A percentile compares a stretch with the other conserved stretches of the same genome.
phyloP scores from a whole-genome alignment of 208 protist species.

The Acanthamoeba sp. region DNA sequence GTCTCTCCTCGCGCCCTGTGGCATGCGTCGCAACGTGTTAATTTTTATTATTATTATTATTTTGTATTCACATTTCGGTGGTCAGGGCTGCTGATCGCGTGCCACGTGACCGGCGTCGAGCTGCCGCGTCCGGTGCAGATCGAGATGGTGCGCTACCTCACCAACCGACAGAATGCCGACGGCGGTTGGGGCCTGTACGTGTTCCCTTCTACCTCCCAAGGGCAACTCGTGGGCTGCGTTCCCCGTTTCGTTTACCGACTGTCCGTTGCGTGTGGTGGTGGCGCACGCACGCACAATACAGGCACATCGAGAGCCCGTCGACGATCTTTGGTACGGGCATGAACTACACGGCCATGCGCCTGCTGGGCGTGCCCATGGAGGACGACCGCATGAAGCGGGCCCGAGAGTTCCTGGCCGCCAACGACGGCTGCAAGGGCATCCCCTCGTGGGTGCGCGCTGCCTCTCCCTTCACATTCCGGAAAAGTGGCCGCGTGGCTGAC shows the following conservation, averaged over 20 bases:
- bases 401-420: constrained; percentile 91
- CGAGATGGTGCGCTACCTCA: constrained; percentile 96
- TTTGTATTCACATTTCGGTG: constrained; percentile 77
- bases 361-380: constrained; percentile 93
- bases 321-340: constrained; percentile 97
- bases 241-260: too few species aligned
- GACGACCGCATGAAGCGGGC: constrained; percentile 89
- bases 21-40: neutral
- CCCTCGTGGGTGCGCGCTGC: constrained; percentile 92
- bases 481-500: neutral
- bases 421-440: constrained; percentile 93
- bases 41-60: neutral
- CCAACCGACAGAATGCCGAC: constrained; percentile 95
- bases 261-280: neutral
- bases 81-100: constrained; percentile 94
- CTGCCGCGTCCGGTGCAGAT: constrained; percentile 84
- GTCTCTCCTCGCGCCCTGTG: neutral
- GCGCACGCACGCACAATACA: neutral
- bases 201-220: neutral
- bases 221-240: too few species aligned
- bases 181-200: constrained; percentile 95
- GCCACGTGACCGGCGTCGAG: constrained; percentile 90
- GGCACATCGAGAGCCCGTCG: constrained; percentile 95
- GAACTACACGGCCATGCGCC: constrained; percentile 95
- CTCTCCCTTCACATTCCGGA: neutral